Conservation (phyloP, 352 stramenopile genomes). For the Pythium plurisporium region DNA sequence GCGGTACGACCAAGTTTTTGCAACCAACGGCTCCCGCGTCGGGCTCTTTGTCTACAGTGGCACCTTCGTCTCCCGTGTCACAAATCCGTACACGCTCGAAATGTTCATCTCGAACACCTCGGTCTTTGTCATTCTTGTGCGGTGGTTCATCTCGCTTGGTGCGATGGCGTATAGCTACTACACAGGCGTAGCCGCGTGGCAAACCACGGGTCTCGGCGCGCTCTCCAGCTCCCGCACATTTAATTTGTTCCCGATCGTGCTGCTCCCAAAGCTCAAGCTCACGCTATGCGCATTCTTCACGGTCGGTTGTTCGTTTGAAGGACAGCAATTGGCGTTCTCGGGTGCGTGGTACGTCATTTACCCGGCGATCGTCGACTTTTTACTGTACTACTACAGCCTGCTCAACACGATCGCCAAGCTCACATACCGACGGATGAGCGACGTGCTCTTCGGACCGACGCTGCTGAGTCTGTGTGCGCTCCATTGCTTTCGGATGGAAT, state of each 20-base stretch:
- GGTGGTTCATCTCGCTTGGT: conserved; percentile 21
- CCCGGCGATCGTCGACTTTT: conserved; percentile 22
- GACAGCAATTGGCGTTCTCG: conserved; percentile 21
- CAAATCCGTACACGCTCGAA: conserved; percentile 21
- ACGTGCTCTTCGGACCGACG: conserved; percentile 32
- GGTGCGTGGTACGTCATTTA: conserved; percentile 38
- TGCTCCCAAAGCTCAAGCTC: background rate
- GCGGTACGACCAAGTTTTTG: background rate
- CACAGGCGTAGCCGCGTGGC: conserved; percentile 9
- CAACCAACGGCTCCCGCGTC: conserved; percentile 22
- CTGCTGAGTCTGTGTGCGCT: conserved; percentile 22
- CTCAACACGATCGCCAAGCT: conserved; percentile 31
- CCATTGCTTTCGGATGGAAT: conserved; percentile 21
- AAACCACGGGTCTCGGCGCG: conserved; percentile 13
- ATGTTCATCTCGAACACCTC: conserved; percentile 27
- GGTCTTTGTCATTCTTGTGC: conserved; percentile 20
- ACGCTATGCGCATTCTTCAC: background rate
- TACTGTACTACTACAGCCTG: conserved; percentile 29
- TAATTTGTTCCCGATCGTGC: conserved; percentile 11
- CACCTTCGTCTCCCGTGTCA: background rate
- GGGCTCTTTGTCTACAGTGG: conserved; percentile 24
- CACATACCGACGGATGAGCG: conserved; percentile 23
- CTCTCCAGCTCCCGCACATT: conserved; percentile 17
- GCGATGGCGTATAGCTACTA: conserved; percentile 18
- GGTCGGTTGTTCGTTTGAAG: conserved; percentile 15